A percentile compares a stretch with the other conserved stretches of the same genome.
Conservation (phyloP, 2,329 filamentous ascomycete species). For the Clonostachys sp. region DNA sequence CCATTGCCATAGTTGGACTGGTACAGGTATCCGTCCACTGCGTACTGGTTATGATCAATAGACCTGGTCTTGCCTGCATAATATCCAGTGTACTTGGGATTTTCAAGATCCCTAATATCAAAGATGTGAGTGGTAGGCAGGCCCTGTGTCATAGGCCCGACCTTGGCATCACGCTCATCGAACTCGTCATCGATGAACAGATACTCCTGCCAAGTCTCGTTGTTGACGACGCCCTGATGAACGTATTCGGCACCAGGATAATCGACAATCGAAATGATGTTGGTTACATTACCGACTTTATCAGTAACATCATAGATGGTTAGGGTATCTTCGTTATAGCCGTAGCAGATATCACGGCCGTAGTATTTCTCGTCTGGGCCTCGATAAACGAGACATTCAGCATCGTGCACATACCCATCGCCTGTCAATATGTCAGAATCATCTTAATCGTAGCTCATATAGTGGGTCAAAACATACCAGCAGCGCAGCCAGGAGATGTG, state of each 20-base stretch:
- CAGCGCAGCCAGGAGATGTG: slow-evolving; percentile 41
- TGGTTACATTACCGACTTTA: slow-evolving; percentile 29
- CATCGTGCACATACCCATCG: slow-evolving; percentile 48
- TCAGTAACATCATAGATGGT: slow-evolving; percentile 42
- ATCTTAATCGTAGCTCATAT: too few species aligned
- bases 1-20: slow-evolving; percentile 41
- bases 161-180: slow-evolving; percentile 27
- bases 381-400: slow-evolving; percentile 47
- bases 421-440: slow-evolving; percentile 1
- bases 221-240: slow-evolving; percentile 50
- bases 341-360: slow-evolving; percentile 21
- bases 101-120: slow-evolving; percentile 34
- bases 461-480: slow-evolving; percentile 1
- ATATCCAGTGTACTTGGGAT: slow-evolving; percentile 31
- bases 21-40: slow-evolving; percentile 30
- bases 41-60: slow-evolving; percentile 41
- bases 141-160: slow-evolving; percentile 18
- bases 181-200: slow-evolving; percentile 44
- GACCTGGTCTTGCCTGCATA: slow-evolving; percentile 28
- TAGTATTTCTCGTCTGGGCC: slow-evolving; percentile 38
- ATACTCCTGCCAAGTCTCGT: slow-evolving; percentile 31
- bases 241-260: slow-evolving; percentile 51
- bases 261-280: slow-evolving; percentile 45
- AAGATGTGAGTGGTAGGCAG: slow-evolving; percentile 44
- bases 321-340: slow-evolving; percentile 33